Conservation (phyloP, 352 stramenopile genomes). For the Phytophthora sp. region DNA sequence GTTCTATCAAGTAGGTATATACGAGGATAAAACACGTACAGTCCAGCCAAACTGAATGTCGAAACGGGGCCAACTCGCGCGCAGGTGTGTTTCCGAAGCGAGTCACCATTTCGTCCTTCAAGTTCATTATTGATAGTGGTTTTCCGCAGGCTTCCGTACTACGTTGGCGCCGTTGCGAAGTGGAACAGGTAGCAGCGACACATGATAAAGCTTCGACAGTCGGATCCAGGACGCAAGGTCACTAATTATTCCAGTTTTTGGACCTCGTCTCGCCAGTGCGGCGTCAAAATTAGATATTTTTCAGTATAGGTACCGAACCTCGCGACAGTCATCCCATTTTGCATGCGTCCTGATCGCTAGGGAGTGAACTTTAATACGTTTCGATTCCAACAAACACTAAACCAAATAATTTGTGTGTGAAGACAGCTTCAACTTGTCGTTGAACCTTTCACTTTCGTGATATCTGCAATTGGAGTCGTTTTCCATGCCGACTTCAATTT, state of each 20-base stretch:
- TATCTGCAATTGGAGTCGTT: not conserved
- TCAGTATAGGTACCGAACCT: conserved; percentile 3
- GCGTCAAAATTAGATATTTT: conserved; percentile 2
- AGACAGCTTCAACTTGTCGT: not conserved
- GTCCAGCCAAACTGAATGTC: too few relatives aligned
- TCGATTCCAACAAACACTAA: conserved; percentile 13
- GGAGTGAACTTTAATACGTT: conserved; percentile 1
- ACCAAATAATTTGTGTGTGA: not conserved
- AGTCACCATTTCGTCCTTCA: too few relatives aligned
- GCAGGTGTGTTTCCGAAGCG: too few relatives aligned
- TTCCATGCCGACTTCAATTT: not conserved
- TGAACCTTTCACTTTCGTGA: conserved; percentile 1
- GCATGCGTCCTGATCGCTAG: not conserved
- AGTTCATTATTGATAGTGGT: too few relatives aligned
- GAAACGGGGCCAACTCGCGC: too few relatives aligned
- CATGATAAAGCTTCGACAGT: too few relatives aligned
- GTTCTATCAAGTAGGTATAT: not conserved
- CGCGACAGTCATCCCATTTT: not conserved
- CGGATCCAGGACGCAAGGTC: too few relatives aligned
- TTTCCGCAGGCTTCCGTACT: too few relatives aligned
- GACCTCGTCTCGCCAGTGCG: not conserved
- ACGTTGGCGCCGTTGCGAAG: too few relatives aligned
- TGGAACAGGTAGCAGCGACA: too few relatives aligned
- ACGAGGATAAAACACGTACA: not conserved
- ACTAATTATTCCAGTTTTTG: not conserved